Base-by-base conservation (phyloP, 306 rosid species). In the Gillenia trifoliata region DNA sequence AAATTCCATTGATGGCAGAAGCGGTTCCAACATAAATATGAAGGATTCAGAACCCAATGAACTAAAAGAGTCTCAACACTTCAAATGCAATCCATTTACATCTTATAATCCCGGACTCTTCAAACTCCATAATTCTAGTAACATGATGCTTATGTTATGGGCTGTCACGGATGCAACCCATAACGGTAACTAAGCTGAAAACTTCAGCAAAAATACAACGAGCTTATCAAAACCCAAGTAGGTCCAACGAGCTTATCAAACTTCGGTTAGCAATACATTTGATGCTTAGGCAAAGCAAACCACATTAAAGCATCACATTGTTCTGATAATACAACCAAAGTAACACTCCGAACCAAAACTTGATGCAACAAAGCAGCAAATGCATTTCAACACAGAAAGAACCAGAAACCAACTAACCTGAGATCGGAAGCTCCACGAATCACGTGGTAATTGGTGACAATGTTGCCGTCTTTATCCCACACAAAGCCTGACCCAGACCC, bases 371-470 rank as follows among this genome's bases (percentile, higher is more conserved):
- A 61, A 67, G 52, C 11, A 41, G 38, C 25, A 45, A n/a, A 22
- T 66, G 26, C 75, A 75, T 29, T 68, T 25, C 25, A 63, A 77
- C 4, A 8, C 17, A 62, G 74, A 23, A 59, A 30, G 43, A 66
- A 2, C 11, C 34, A 4, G 19, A 68, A 67, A 47, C 11, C 59
- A 66, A 49, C 87, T 40, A 73, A 95, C 99, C 87, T 95, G 79
- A 95, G 97, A 87, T 95, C 99, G 68, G 99, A 95, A 75, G 99
- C 99, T 80, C 99, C 99, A 30, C 99, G 92, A 72, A 95, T 95
- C 68, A 95, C 99, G 20, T 92, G 99, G 74, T 90, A 95, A 84
- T 95, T 95, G 75, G 99, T 95, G 76, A 95, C 99, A 81, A 95
- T 8, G 77, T 95, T 83, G 66, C 99, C 99, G 0, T 84, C 52